These are phyloP conservation scores for Rhynchospora pubera DNA, from an alignment of 176 grass and related monocot genomes.

Conservation along the genomic window DNA sequence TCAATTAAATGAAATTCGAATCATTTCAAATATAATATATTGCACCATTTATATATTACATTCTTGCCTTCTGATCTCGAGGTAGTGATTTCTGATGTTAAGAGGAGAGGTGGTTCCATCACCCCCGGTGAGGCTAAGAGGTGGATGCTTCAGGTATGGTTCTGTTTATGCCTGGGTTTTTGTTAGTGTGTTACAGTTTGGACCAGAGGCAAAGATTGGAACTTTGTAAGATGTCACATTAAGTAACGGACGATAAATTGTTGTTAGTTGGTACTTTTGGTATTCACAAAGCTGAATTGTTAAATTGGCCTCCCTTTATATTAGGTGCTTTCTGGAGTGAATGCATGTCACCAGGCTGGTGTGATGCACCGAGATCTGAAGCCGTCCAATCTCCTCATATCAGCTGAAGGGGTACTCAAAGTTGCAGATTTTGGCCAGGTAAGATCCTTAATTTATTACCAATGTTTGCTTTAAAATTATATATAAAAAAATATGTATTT, in stretches of 20 bases:
- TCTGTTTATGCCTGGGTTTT: neutral
- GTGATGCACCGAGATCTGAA: slow-evolving; percentile 92
- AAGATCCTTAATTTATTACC: neutral
- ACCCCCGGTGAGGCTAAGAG: slow-evolving; percentile 45
- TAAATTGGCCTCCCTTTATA: neutral
- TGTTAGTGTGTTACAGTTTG: neutral
- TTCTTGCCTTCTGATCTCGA: slow-evolving; percentile 55
- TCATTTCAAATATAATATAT: no score
- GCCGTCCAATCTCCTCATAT: slow-evolving; percentile 84
- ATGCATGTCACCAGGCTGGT: slow-evolving; percentile 53
- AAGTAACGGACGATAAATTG: neutral
- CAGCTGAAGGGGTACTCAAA: slow-evolving; percentile 58
- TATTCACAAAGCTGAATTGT: no score
- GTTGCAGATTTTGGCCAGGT: slow-evolving; percentile 96
- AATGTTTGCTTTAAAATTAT: neutral
- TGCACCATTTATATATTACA: no score
- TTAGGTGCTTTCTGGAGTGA: slow-evolving; percentile 48
- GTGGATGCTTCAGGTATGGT: slow-evolving; percentile 76
- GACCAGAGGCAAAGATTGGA: neutral
- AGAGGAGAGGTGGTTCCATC: slow-evolving; percentile 21
- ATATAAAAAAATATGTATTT: neutral
- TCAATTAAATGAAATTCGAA: no score
- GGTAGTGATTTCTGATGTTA: slow-evolving; percentile 43
- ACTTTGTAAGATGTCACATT: neutral
- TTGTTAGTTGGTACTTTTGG: neutral